These are phyloP conservation scores for Sarocladium strictum DNA, from an alignment of 2,329 filamentous ascomycete genomes.

Conservation along the genomic window DNA sequence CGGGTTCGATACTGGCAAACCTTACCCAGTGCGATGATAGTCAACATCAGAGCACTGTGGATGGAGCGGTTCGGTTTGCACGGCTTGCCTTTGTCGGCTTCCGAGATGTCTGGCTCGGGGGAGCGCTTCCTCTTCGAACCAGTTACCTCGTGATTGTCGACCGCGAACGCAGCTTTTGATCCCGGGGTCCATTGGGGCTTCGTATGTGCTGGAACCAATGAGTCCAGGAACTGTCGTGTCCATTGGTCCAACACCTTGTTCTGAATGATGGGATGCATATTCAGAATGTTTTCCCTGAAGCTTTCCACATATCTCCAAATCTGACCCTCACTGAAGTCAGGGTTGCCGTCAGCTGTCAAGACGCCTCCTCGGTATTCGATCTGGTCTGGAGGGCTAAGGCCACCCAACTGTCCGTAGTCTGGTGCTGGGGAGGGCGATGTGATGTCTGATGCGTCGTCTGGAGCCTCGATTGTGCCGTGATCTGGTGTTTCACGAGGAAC, in stretches of 20 bases:
- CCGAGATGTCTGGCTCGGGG: conserved; percentile 31
- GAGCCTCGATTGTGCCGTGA: conserved; percentile 33
- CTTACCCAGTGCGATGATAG: conserved; percentile 80
- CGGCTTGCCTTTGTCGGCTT: conserved; percentile 30
- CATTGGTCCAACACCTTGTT: conserved; percentile 46
- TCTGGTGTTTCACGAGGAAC: conserved; percentile 34
- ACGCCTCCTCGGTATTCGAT: conserved; percentile 31
- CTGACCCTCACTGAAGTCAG: conserved; percentile 45
- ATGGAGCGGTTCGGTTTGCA: conserved; percentile 59
- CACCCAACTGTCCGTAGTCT: conserved; percentile 55
- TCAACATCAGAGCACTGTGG: conserved; percentile 73
- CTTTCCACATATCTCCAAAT: conserved; percentile 50
- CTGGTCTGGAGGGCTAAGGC: conserved; percentile 38
- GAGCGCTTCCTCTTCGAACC: conserved; percentile 53
- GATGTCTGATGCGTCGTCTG: conserved; percentile 43
- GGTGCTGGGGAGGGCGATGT: conserved; percentile 48
- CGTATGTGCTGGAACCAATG: conserved; percentile 30
- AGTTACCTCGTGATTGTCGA: conserved; percentile 21
- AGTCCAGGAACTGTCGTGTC: conserved; percentile 47
- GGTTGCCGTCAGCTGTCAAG: conserved; percentile 39
- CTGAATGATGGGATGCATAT: conserved; percentile 59
- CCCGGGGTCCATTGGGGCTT: conserved; percentile 20
- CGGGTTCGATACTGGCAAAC: conserved; percentile 57
- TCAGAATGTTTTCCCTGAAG: conserved; percentile 57
- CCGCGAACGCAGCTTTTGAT: conserved; percentile 26